Evolutionary conservation across 2,329 filamentous ascomycete species (phyloP).

Genomic region (Colletotrichum tropicicola): DNA sequence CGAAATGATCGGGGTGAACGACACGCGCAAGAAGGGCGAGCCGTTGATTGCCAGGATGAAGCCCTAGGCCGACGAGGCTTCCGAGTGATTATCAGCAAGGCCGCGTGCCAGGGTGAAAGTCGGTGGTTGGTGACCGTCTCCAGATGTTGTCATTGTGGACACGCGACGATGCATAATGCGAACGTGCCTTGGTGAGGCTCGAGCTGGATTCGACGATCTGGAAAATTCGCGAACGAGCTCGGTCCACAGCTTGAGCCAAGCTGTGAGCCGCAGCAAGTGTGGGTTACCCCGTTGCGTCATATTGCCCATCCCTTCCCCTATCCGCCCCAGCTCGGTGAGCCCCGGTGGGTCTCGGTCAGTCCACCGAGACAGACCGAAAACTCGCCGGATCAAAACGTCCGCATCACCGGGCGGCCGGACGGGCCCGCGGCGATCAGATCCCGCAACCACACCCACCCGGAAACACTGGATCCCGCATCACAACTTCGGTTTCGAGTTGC

Average conservation of each 20-base stretch:
- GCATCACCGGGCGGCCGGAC: background rate
- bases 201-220: background rate
- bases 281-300: slow-evolving; percentile 8
- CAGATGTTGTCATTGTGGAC: background rate
- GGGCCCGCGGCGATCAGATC: background rate
- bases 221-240: background rate
- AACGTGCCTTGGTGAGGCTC: background rate
- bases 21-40: background rate
- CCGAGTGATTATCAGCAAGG: background rate
- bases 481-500: background rate
- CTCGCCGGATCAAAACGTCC: background rate
- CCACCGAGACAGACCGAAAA: background rate
- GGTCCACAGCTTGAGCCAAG: background rate
- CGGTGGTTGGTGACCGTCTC: no score
- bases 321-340: background rate
- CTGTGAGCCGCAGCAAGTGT: slow-evolving; percentile 5
- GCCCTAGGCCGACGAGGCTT: background rate
- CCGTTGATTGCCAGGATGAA: slow-evolving; percentile 10
- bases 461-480: background rate
- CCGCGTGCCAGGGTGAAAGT: no score
- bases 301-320: background rate
- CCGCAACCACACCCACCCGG: background rate
- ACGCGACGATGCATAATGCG: background rate
- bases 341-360: background rate
- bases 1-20: background rate